Evolutionary conservation across 2,329 filamentous ascomycete genomes (phyloP).

Genomic region (Fusarium verrucosum): DNA sequence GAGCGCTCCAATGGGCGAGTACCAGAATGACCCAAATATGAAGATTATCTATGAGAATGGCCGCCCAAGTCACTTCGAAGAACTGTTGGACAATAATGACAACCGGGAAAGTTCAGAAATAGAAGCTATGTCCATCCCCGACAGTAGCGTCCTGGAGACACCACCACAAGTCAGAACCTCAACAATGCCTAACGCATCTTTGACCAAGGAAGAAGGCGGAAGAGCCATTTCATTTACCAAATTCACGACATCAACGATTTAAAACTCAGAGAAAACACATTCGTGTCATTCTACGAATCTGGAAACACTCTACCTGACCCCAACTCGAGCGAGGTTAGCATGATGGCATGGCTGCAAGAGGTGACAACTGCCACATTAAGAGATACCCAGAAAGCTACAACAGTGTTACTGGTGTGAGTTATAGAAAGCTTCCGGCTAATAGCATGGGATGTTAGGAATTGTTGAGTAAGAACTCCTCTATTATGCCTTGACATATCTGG

Average conservation of each 20-base stretch:
- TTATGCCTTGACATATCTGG: rapidly evolving
- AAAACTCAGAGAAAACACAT: rapidly evolving
- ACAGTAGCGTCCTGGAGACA: rapidly evolving
- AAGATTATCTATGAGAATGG: not conserved
- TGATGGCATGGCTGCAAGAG: not conserved
- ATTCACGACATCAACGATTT: not conserved
- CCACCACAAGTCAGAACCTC: not conserved
- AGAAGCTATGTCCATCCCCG: too few species aligned
- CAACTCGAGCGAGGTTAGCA: not conserved
- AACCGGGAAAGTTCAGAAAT: rapidly evolving
- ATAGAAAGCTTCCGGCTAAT: not conserved
- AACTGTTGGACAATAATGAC: rapidly evolving
- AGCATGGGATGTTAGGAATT: not conserved
- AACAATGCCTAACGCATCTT: not conserved
- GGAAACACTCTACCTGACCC: not conserved
- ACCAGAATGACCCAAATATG: conserved; percentile 6
- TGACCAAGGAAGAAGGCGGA: not conserved
- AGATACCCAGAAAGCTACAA: not conserved
- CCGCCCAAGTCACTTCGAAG: not conserved
- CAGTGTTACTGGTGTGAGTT: not conserved
- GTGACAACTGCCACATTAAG: not conserved
- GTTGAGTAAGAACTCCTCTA: too few species aligned
- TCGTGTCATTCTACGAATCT: not conserved
- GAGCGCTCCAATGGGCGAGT: conserved; percentile 14
- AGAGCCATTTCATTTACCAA: not conserved